Conservation (phyloP, 345 rosid genomes). For the Eucalyptus polyanthemos region DNA sequence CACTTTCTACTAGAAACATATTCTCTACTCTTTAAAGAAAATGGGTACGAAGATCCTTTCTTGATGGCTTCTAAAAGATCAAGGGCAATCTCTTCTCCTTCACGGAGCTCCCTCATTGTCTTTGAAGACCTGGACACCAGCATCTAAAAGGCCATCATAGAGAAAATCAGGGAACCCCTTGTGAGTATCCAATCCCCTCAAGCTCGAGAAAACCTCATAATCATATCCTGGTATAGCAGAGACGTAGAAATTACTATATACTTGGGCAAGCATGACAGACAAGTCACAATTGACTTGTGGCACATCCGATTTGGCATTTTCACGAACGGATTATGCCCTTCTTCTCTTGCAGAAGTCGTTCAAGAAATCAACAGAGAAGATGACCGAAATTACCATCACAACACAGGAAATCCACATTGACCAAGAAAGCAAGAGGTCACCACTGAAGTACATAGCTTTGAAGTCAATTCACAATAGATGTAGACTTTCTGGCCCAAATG, state of each 20-base stretch:
- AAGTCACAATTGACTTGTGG: neutral
- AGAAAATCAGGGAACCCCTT: neutral
- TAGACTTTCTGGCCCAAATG: neutral
- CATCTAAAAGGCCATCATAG: neutral
- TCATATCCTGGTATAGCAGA: neutral
- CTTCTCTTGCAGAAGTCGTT: neutral
- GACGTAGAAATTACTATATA: neutral
- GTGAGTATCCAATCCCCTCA: neutral
- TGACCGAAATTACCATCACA: fast-evolving
- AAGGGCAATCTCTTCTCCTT: neutral
- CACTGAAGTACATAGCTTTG: neutral
- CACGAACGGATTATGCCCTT: fast-evolving
- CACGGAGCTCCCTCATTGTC: neutral
- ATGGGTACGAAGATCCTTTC: neutral
- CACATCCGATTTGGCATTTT: neutral
- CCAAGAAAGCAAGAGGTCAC: neutral
- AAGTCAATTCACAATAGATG: neutral
- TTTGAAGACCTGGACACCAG: neutral
- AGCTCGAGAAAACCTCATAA: neutral
- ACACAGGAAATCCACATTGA: neutral
- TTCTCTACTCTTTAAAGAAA: neutral
- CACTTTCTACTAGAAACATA: neutral
- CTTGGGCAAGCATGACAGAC: neutral
- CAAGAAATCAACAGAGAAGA: neutral
- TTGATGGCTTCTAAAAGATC: neutral